These are phyloP conservation scores for Tolypocladium amazonense DNA, from an alignment of 2,329 filamentous ascomycete genomes.

Conservation along the genomic window DNA sequence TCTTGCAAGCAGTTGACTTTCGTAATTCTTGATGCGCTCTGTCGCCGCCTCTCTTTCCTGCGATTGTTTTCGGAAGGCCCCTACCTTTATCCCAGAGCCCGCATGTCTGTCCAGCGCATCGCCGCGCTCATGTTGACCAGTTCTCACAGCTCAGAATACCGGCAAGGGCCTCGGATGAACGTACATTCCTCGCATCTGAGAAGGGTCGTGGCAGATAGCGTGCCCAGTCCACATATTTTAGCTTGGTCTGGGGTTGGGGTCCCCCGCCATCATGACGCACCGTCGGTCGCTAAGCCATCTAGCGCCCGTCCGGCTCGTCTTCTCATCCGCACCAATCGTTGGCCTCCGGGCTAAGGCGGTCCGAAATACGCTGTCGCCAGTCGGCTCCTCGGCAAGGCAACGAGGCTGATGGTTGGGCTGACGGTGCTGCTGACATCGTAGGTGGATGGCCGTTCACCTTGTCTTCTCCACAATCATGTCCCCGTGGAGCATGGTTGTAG, in stretches of 20 bases:
- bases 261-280: neutral
- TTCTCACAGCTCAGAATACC: too few species aligned
- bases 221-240: neutral
- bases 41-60: neutral
- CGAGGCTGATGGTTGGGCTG: neutral
- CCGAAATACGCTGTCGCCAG: neutral
- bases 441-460: too few species aligned
- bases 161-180: too few species aligned
- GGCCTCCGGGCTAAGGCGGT: neutral
- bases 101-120: too few species aligned
- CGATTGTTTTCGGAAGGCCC: neutral
- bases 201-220: too few species aligned
- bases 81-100: neutral
- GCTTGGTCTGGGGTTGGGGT: neutral
- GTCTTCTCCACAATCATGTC: neutral
- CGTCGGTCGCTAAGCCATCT: neutral
- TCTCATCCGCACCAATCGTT: neutral
- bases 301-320: neutral
- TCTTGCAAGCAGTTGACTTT: neutral
- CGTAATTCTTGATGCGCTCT: neutral
- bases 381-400: neutral
- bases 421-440: neutral
- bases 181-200: neutral
- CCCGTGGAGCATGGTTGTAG: neutral
- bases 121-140: too few species aligned